Evolutionary conservation across 805 yeast species (phyloP), one percentile per base, ranked within the genome.

Genomic region (Brettanomyces nanus): DNA sequence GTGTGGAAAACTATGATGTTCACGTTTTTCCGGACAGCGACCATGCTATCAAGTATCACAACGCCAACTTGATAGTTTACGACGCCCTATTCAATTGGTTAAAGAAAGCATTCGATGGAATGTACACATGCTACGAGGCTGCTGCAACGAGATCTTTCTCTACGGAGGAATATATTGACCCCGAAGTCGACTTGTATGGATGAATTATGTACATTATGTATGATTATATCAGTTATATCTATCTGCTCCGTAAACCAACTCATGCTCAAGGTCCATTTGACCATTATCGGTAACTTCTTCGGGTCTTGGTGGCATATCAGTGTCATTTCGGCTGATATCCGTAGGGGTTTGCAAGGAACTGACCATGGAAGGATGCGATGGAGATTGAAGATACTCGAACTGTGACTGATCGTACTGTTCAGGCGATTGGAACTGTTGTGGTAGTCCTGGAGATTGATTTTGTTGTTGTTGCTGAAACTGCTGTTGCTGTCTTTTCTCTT

Each of bases 11-110:
- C 60, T 84, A 77, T 47, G 92, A 84, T 51, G 64, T 81, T 42
- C 81, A 77, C 62, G 70, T 82, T 6, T 84, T 83, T 68, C 90
- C 95, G 4, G 95, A 84, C 51, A 75, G 83, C 26, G 87, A 83
- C 50, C 95, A 84, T 53, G 63, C 75, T 28, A 82, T 84, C 42
- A 62, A 74, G 32, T 78, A 73, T 58, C 90, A 84, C 54, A 80
- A 83, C 54, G 90, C 85, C 2, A 72, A 75, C 48, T 63, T 52
- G n/a, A 73, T 84, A 6, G 79, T 84, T 15, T 82, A 71, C 53
- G 85, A 83, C 53, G 76, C 76, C 56, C 59, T 84, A 28, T 56
- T 81, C 19, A 56, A 57, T 37, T 84, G 95, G 95, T 59, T 80
- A 31, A 58, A 57, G 37, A 63, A 66, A 41, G 89, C 89, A 0